phyloP scores from a whole-genome alignment of 345 rosid species.

The Heritiera fomes region DNA sequence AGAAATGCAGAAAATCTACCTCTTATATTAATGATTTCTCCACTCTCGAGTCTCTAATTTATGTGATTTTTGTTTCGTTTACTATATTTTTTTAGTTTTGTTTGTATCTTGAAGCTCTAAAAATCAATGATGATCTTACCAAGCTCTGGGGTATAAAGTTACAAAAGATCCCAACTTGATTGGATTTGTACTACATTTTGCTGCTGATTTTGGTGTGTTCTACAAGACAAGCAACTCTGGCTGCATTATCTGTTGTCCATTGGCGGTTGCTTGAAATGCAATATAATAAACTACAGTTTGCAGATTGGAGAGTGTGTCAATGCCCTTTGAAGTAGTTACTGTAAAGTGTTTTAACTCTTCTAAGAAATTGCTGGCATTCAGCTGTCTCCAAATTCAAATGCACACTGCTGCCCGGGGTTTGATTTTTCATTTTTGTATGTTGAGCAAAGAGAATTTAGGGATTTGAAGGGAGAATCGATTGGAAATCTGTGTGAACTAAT shows the following conservation, averaged over 20 bases:
- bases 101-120: neutral
- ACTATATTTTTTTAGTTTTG: neutral
- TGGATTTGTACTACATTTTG: neutral
- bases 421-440: no score
- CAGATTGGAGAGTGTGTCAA: neutral
- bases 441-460: neutral
- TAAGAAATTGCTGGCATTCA: neutral
- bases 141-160: neutral
- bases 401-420: no score
- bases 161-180: neutral
- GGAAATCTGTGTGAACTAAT: neutral
- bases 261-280: neutral
- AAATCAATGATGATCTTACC: neutral
- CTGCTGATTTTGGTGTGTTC: neutral
- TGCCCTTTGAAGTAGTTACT: neutral
- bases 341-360: neutral
- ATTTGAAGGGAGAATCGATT: neutral
- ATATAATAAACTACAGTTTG: neutral
- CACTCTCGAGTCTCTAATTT: neutral
- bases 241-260: neutral
- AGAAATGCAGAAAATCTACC: constrained; percentile 5
- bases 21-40: neutral
- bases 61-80: neutral
- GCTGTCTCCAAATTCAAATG: neutral
- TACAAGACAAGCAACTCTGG: neutral